Conservation (phyloP, 2,329 filamentous ascomycete species). For the Ophiocordyceps sinensis region DNA sequence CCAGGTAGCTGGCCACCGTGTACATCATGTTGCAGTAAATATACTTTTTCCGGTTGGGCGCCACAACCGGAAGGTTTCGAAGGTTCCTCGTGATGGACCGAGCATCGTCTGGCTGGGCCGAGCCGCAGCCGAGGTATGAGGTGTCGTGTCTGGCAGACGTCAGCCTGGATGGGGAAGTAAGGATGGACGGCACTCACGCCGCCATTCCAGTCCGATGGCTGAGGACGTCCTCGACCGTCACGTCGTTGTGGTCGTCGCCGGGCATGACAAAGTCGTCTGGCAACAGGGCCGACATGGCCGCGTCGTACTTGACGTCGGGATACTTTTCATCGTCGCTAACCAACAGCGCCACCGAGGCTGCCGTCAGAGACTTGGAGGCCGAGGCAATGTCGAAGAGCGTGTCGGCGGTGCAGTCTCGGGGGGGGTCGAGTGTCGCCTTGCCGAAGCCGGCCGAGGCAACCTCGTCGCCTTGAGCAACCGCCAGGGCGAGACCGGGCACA, state of each 20-base stretch:
- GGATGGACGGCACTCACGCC: slow-evolving; percentile 4
- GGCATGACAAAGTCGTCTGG: slow-evolving; percentile 13
- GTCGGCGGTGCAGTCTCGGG: slow-evolving; percentile 7
- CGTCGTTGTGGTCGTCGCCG: slow-evolving; percentile 6
- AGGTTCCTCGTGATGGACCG: slow-evolving; percentile 12
- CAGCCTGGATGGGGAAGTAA: too few relatives aligned
- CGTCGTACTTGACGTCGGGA: slow-evolving; percentile 10
- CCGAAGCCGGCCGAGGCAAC: slow-evolving; percentile 11
- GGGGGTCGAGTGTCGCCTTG: slow-evolving; percentile 7
- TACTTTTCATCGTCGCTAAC: slow-evolving; percentile 8
- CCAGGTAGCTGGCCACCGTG: slow-evolving; percentile 10
- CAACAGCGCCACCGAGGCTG: slow-evolving; percentile 10
- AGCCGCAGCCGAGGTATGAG: slow-evolving; percentile 8
- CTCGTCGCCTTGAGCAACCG: slow-evolving; percentile 6
- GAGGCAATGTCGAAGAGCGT: slow-evolving; percentile 15
- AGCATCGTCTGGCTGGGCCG: slow-evolving; percentile 8
- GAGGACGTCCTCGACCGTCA: slow-evolving; percentile 12
- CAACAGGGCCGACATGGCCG: slow-evolving; percentile 10
- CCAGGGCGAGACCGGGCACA: slow-evolving; percentile 11
- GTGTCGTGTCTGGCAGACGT: slow-evolving; percentile 8
- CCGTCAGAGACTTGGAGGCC: slow-evolving; percentile 12
- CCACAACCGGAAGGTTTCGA: slow-evolving; percentile 10
- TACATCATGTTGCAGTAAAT: slow-evolving; percentile 16
- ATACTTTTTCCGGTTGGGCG: slow-evolving; percentile 9
- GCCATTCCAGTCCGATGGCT: slow-evolving; percentile 12